Evolutionary conservation across 257 asterid genomes (phyloP).

Genomic region (Forsythia viridissima): DNA sequence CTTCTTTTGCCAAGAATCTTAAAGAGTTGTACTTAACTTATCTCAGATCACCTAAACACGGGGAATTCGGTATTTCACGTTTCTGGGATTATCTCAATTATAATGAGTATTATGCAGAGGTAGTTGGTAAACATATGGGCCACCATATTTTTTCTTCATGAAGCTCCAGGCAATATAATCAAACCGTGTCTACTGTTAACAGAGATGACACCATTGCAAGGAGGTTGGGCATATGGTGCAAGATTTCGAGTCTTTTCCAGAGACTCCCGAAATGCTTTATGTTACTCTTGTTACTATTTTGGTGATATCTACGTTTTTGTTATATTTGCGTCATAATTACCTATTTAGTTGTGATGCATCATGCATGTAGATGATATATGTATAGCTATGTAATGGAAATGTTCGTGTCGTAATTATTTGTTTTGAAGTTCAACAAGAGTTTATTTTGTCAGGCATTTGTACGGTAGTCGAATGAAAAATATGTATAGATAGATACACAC

Average conservation of each 20-base stretch:
- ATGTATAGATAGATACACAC: neutral
- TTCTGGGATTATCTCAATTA: conserved; percentile 85
- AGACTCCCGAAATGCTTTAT: neutral
- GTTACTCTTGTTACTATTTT: neutral
- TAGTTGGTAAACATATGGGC: conserved; percentile 43
- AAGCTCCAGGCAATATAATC: conserved; percentile 5
- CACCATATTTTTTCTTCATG: conserved; percentile 36
- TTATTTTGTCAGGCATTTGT: neutral
- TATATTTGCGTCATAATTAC: neutral
- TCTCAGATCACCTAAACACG: conserved; percentile 72
- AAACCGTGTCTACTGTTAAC: neutral
- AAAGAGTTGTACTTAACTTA: conserved; percentile 59
- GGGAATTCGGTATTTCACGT: conserved; percentile 61
- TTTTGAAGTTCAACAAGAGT: neutral
- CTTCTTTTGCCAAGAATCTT: conserved; percentile 51
- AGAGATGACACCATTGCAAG: neutral
- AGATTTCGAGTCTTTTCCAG: conserved; percentile 6
- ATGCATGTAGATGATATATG: neutral
- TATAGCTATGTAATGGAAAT: neutral
- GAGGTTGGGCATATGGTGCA: neutral
- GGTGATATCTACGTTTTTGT: neutral
- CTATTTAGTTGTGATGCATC: no score
- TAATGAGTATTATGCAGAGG: conserved; percentile 65
- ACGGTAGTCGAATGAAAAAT: neutral
- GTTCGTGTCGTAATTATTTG: neutral